Percentiles rank a stretch among this genome's conserved stretches.
Conservation (phyloP, 164 flowering plant species). For the Annona cherimola region DNA sequence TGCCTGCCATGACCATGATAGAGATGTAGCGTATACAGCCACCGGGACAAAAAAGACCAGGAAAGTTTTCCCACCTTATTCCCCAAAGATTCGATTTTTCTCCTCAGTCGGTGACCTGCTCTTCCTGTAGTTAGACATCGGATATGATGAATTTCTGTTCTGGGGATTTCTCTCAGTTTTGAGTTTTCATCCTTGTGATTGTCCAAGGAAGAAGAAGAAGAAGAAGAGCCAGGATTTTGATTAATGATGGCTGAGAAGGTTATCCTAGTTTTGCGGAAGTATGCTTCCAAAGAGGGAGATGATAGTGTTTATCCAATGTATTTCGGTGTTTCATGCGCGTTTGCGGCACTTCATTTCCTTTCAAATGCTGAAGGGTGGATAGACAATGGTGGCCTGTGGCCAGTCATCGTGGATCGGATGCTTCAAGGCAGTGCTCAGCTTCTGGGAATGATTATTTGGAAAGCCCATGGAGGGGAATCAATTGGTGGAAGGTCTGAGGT, state of each 20-base stretch:
- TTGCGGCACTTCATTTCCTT: conserved; percentile 51
- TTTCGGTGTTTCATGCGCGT: conserved; percentile 83
- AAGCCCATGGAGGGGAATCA: conserved; percentile 37
- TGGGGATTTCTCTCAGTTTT: too few species aligned
- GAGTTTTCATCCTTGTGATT: too few species aligned
- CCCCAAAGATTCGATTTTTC: too few species aligned
- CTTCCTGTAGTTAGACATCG: too few species aligned
- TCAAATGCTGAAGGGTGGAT: conserved; percentile 21
- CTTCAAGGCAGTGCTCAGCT: conserved; percentile 70
- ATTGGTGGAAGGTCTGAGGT: conserved; percentile 30
- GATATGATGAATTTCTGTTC: too few species aligned
- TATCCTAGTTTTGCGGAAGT: conserved; percentile 18
- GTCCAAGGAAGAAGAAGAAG: conserved; percentile 2
- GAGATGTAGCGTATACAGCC: too few species aligned
- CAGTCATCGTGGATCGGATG: conserved; percentile 42
- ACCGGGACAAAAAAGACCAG: too few species aligned
- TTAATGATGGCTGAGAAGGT: conserved; percentile 50
- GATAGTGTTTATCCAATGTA: conserved; percentile 60
- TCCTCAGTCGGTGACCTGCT: too few species aligned
- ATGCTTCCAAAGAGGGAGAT: conserved; percentile 29
- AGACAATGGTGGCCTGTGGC: conserved; percentile 32
- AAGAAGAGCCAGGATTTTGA: too few species aligned
- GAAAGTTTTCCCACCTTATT: too few species aligned
- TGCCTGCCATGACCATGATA: too few species aligned
- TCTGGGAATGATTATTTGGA: conserved; percentile 76